These are phyloP conservation scores for Colletotrichum aenigma DNA, from an alignment of 2,329 filamentous ascomycete species.

Conservation along the genomic window DNA sequence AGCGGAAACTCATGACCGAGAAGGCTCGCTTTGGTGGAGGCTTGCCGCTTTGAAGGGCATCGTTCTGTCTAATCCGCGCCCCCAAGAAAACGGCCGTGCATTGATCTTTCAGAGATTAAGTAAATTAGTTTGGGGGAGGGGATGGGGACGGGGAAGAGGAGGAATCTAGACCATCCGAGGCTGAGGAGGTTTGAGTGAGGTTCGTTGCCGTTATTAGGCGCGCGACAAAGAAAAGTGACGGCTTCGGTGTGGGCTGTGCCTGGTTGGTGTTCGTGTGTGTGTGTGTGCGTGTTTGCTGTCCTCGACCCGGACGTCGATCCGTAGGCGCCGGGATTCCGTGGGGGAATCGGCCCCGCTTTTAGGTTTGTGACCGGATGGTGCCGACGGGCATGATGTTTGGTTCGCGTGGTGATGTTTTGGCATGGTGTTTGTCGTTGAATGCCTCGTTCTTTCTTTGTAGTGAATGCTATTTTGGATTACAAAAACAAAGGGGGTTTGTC, in stretches of 20 bases:
- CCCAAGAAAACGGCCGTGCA: not conserved
- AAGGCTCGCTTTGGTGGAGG: not conserved
- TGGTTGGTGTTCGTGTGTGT: not conserved
- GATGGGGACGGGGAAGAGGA: not conserved
- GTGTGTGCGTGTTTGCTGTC: not conserved
- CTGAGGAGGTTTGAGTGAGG: not conserved
- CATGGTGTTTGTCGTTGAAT: not conserved
- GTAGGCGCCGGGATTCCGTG: not conserved
- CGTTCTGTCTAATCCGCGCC: not conserved
- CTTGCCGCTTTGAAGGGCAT: not conserved
- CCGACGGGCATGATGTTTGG: not conserved
- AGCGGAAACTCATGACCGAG: constrained; percentile 1
- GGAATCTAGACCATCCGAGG: not conserved
- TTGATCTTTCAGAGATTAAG: not conserved
- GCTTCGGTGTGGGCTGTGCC: not conserved
- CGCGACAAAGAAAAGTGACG: not conserved
- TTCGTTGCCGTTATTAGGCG: not conserved
- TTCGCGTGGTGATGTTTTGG: not conserved
- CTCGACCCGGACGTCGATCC: not conserved
- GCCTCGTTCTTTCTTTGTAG: not conserved
- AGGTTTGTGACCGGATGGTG: not conserved
- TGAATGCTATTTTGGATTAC: not conserved
- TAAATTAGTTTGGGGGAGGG: not conserved
- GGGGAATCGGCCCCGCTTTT: not conserved
- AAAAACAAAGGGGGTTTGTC: not conserved